Evolutionary conservation across 768 basidiomycete genomes (phyloP).

Genomic region (Tylopilus plumbeoviolaceoides): DNA sequence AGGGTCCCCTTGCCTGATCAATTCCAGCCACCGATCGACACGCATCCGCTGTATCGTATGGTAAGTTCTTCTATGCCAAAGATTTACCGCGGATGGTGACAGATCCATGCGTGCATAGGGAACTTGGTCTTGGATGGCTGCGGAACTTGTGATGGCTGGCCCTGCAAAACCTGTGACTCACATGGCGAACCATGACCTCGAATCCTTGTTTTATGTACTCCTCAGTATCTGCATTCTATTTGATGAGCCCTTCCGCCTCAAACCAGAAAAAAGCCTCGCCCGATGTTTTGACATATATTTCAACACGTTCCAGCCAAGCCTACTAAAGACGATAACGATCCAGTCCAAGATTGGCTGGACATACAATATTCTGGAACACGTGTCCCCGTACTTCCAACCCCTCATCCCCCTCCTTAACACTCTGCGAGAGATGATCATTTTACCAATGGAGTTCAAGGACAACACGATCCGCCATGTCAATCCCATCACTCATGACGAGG

Average conservation of each 20-base stretch:
- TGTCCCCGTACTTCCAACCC: neutral
- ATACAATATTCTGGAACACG: neutral
- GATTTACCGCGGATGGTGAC: too few relatives aligned
- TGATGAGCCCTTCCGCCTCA: neutral
- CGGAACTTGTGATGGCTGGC: too few relatives aligned
- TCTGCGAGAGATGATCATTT: too few relatives aligned
- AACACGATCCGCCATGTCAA: too few relatives aligned
- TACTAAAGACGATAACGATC: neutral
- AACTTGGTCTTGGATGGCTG: too few relatives aligned
- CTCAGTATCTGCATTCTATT: neutral
- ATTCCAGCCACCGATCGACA: too few relatives aligned
- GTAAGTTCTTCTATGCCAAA: too few relatives aligned
- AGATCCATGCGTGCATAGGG: too few relatives aligned
- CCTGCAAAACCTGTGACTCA: neutral
- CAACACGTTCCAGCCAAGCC: neutral
- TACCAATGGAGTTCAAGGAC: too few relatives aligned
- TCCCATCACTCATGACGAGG: too few relatives aligned
- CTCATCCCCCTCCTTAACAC: neutral
- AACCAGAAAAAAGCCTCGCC: neutral
- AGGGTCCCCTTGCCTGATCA: too few relatives aligned
- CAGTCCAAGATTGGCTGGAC: neutral
- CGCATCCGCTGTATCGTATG: too few relatives aligned
- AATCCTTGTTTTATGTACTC: neutral
- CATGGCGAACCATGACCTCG: neutral
- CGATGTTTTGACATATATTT: neutral